These are phyloP conservation scores for Nothophoma quercina DNA, from an alignment of 2,329 filamentous ascomycete genomes.

Conservation along the genomic window DNA sequence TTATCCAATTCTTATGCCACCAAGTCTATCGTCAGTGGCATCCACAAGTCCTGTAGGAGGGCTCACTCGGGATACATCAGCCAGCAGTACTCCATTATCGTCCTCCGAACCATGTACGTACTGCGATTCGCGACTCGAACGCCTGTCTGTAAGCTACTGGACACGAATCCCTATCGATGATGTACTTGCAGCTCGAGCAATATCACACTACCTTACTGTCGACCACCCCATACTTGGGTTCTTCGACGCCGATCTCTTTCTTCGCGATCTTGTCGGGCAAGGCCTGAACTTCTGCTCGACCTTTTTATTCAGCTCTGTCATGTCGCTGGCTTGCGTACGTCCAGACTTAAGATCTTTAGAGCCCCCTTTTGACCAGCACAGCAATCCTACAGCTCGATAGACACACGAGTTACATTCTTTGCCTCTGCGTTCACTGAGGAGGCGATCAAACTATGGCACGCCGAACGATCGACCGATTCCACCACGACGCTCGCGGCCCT, in stretches of 20 bases:
- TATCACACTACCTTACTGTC: conserved; percentile 9
- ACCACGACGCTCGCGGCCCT: conserved; percentile 9
- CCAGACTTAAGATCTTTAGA: too few relatives aligned
- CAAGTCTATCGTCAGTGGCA: neutral
- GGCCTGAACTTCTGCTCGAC: conserved; percentile 16
- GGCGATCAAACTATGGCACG: conserved; percentile 10
- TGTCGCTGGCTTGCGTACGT: conserved; percentile 20
- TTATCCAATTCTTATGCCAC: conserved; percentile 1
- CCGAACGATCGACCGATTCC: conserved; percentile 14
- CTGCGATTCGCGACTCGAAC: conserved; percentile 10
- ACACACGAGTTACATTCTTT: neutral
- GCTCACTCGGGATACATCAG: neutral
- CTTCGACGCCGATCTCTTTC: conserved; percentile 14
- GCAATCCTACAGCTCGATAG: conserved; percentile 13
- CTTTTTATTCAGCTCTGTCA: conserved; percentile 15
- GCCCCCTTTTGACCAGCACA: conserved; percentile 3
- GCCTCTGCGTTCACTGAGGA: conserved; percentile 5
- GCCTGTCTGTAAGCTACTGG: conserved; percentile 15
- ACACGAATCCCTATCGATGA: conserved; percentile 12
- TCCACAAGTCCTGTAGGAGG: neutral
- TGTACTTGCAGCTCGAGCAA: conserved; percentile 6
- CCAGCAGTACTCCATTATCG: neutral
- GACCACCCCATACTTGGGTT: conserved; percentile 15
- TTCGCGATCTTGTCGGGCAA: conserved; percentile 11
- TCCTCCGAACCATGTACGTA: neutral